Evolutionary conservation across 495 filamentous ascomycete genomes (phyloP).

Genomic region (Penicillium alfredii): DNA sequence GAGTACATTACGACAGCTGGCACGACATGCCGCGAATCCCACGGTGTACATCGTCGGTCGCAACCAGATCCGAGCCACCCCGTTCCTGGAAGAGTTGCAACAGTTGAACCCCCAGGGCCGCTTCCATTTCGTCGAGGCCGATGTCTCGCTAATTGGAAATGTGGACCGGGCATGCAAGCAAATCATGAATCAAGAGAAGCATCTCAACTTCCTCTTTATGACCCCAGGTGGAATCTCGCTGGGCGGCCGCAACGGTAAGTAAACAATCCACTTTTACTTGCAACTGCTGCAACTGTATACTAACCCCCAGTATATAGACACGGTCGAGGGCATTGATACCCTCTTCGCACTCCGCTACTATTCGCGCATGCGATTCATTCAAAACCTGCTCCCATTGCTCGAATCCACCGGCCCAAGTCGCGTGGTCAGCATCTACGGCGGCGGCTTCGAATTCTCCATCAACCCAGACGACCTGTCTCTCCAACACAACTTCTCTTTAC

Average conservation of each 20-base stretch:
- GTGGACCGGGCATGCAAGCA: conserved; percentile 55
- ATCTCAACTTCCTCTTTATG: conserved; percentile 56
- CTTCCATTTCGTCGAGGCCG: conserved; percentile 47
- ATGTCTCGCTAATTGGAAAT: conserved; percentile 47
- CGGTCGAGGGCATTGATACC: conserved; percentile 54
- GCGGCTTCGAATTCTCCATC: conserved; percentile 47
- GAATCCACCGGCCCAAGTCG: conserved; percentile 35
- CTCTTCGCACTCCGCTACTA: conserved; percentile 56
- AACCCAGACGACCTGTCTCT: conserved; percentile 42
- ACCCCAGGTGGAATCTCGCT: conserved; percentile 24
- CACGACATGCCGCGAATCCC: conserved; percentile 42
- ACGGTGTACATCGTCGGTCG: conserved; percentile 46
- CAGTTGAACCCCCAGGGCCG: conserved; percentile 30
- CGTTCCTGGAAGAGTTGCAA: conserved; percentile 32
- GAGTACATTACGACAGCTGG: conserved; percentile 52
- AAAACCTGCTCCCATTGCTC: conserved; percentile 57
- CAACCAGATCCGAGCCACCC: conserved; percentile 30
- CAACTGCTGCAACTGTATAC: conserved; percentile 1
- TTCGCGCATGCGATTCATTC: conserved; percentile 58
- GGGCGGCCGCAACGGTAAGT: conserved; percentile 27
- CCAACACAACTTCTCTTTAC: conserved; percentile 27
- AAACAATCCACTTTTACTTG: background rate
- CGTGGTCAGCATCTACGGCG: conserved; percentile 52
- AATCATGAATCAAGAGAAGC: conserved; percentile 49
- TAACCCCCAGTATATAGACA: conserved; percentile 38